These are phyloP conservation scores for Boletales sp. DNA, from an alignment of 768 basidiomycete genomes.

Conservation along the genomic window DNA sequence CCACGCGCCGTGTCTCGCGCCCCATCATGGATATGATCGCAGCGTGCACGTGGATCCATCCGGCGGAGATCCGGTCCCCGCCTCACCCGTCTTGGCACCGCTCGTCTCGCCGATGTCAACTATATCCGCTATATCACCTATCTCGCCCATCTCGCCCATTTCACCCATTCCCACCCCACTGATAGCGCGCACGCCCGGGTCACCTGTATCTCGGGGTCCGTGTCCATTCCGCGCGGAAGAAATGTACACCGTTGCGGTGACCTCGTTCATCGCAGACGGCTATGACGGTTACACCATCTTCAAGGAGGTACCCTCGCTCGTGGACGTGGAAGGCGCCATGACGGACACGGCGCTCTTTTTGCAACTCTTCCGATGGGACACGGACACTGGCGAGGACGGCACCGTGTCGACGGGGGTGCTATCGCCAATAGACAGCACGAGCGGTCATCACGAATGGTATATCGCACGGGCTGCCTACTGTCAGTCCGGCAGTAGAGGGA, in stretches of 20 bases:
- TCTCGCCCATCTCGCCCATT: no score
- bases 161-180: no score
- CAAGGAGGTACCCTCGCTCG: neutral
- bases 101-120: no score
- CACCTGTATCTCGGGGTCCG: no score
- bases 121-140: no score
- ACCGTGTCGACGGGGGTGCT: no score
- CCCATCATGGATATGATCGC: neutral
- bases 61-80: no score
- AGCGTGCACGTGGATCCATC: no score
- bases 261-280: constrained; percentile 9
- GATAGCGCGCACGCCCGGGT: no score
- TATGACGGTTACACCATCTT: constrained; percentile 10
- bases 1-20: constrained; percentile 1
- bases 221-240: neutral
- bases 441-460: constrained; percentile 2
- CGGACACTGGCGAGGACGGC: no score
- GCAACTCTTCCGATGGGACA: constrained; percentile 7
- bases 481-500: constrained; percentile 9
- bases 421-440: constrained; percentile 4
- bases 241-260: constrained; percentile 5
- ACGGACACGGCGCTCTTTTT: constrained; percentile 7
- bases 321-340: constrained; percentile 3
- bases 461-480: neutral
- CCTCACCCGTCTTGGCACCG: no score